Conservation (phyloP, 106 monocot species). For the Xerophyta viscosa region DNA sequence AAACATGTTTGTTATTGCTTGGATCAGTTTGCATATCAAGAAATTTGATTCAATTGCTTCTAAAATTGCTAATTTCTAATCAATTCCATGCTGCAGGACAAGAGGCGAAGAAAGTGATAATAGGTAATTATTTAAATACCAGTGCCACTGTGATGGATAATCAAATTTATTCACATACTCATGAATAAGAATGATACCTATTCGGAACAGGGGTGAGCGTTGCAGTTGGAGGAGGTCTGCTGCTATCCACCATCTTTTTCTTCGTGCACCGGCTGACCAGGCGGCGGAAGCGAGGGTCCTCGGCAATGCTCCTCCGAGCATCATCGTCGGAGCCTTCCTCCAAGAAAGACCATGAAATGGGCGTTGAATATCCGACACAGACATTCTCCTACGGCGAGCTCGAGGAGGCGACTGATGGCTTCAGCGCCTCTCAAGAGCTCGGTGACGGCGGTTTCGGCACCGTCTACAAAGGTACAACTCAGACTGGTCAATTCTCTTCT, state of each 20-base stretch:
- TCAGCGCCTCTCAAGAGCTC: slow-evolving; percentile 38
- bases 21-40: too few species aligned
- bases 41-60: too few species aligned
- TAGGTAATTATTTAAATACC: too few species aligned
- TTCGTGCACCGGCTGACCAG: slow-evolving; percentile 18
- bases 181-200: too few species aligned
- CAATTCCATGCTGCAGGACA: too few species aligned
- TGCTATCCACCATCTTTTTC: slow-evolving; percentile 11
- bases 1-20: too few species aligned
- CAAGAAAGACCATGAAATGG: slow-evolving; percentile 26
- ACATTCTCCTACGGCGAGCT: slow-evolving; percentile 57
- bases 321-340: slow-evolving; percentile 13
- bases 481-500: not conserved
- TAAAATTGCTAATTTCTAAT: too few species aligned
- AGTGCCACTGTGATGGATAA: too few species aligned
- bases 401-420: slow-evolving; percentile 49
- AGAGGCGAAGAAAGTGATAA: too few species aligned
- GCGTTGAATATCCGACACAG: slow-evolving; percentile 4
- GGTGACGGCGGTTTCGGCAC: slow-evolving; percentile 72
- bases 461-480: slow-evolving; percentile 52
- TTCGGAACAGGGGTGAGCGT: slow-evolving; percentile 14
- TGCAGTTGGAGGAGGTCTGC: slow-evolving; percentile 6
- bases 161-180: too few species aligned
- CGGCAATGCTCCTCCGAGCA: slow-evolving; percentile 10
- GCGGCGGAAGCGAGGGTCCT: slow-evolving; percentile 8